phyloP scores from a whole-genome alignment of 1,284 basidiomycete genomes.

The Microbotryum intermedium region DNA sequence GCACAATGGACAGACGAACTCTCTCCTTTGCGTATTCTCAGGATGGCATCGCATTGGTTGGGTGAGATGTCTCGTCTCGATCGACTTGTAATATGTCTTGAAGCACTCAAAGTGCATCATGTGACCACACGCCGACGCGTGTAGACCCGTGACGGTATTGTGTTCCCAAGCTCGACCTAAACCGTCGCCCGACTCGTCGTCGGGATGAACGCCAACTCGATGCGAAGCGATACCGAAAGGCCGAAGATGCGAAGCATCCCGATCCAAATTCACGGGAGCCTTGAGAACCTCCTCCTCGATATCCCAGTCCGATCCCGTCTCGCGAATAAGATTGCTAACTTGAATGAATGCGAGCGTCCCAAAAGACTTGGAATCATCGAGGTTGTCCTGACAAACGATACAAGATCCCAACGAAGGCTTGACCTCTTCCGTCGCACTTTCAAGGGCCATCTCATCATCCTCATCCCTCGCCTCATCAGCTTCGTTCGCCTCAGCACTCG shows the following conservation, averaged over 20 bases:
- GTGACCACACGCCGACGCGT: conserved; percentile 86
- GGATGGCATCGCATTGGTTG: conserved; percentile 92
- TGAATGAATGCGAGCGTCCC: conserved; percentile 86
- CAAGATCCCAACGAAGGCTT: conserved; percentile 64
- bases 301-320: conserved; percentile 59
- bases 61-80: conserved; percentile 76
- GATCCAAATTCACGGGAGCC: conserved; percentile 60
- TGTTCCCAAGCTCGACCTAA: conserved; percentile 66
- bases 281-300: conserved; percentile 68
- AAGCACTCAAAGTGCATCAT: conserved; percentile 97
- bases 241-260: conserved; percentile 32
- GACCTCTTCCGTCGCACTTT: conserved; percentile 39
- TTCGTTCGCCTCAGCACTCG: conserved; percentile 57
- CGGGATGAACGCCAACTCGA: conserved; percentile 15
- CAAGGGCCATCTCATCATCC: conserved; percentile 44
- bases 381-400: conserved; percentile 95
- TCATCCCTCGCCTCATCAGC: conserved; percentile 46
- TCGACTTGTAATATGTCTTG: conserved; percentile 76
- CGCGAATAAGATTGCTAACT: conserved; percentile 73
- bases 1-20: conserved; percentile 97
- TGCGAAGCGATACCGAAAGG: conserved; percentile 28
- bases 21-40: conserved; percentile 80
- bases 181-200: conserved; percentile 34
- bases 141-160: conserved; percentile 69
- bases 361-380: conserved; percentile 64